Base-by-base conservation (phyloP, 441 rosid species). In the Arabidopsis hybrid region DNA sequence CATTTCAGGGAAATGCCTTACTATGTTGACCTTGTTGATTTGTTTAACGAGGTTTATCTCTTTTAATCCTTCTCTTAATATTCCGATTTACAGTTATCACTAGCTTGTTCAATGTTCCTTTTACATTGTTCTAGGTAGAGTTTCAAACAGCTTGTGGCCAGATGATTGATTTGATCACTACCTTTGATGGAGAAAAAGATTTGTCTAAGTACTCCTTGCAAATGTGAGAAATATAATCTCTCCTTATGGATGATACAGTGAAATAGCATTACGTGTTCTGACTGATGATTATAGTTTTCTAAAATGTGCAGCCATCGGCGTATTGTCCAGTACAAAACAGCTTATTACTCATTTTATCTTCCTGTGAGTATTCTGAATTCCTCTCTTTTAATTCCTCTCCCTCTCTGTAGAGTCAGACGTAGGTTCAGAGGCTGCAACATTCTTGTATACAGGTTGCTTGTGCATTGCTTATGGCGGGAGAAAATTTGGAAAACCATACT, bases 81-180 rank as follows among this genome's bases (percentile, higher is more conserved):
- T 26, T 26, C 4, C 29, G 4, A 26, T 26, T 26, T 26, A 26
- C 29, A 26, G 4, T 26, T 26, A 26, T 26, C 4, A 26, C 29
- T 4, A 26, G 29, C 29, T 26, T 26, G 29, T 26, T 26, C 29
- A 26, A 26, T 26, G 29, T 26, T 40, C 32, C 4, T n/a, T 8
- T 13, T 43, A 18, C 49, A 38, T 60, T 3, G 11, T 74, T 70
- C 53, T 71, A 93, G 98, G 96, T 91, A 38, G 98, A 91, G 81
- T 86, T 93, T 71, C 98, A 91, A 81, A 93, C 98, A 52, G 91
- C 96, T 49, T 87, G 84, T 4, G 98, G 98, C 69, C 96, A 93
- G 83, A 89, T 91, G 97, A 91, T 93, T 60, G 98, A 93, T 84
- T 78, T 87, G 81, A 93, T 91, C 69, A 93, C 97, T 47, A 88